A percentile compares a stretch with the other conserved stretches of the same genome.
Evolutionary conservation across 805 yeast genomes (phyloP).

Genomic region (Lachancea nothofagi): DNA sequence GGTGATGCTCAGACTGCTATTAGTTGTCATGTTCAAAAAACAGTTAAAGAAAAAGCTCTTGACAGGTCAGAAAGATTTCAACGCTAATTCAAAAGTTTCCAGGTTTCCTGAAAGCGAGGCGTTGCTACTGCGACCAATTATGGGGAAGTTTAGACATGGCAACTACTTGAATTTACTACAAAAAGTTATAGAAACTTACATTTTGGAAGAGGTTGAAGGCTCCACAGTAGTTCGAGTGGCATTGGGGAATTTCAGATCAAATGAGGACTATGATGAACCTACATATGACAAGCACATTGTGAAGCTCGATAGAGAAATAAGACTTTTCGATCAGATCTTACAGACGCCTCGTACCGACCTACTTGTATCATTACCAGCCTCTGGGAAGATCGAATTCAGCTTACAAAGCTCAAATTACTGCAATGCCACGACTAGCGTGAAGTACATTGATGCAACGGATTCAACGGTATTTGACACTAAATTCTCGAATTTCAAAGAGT

Average conservation of each 20-base stretch:
- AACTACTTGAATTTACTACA: conserved; percentile 26
- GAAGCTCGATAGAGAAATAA: conserved; percentile 23
- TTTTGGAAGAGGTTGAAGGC: conserved; percentile 21
- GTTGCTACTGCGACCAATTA: conserved; percentile 28
- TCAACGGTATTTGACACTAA: conserved; percentile 21
- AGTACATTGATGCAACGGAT: conserved; percentile 12
- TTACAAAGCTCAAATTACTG: conserved; percentile 31
- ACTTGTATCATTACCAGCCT: conserved; percentile 12
- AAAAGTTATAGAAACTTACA: conserved; percentile 24
- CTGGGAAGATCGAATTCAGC: conserved; percentile 15
- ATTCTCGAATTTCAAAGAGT: conserved; percentile 31
- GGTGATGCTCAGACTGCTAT: conserved; percentile 31
- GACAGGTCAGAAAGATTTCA: conserved; percentile 6
- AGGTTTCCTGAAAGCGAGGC: conserved; percentile 11
- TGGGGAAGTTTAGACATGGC: conserved; percentile 31
- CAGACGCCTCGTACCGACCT: conserved; percentile 22
- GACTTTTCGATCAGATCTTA: conserved; percentile 21
- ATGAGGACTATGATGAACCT: not conserved
- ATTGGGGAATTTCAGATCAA: not conserved
- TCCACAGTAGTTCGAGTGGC: conserved; percentile 6
- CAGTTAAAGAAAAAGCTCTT: conserved; percentile 26
- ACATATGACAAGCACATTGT: conserved; percentile 20
- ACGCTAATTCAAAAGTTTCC: conserved; percentile 6
- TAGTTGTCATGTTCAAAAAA: conserved; percentile 38
- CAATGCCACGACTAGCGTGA: conserved; percentile 24